phyloP scores from a whole-genome alignment of 2,329 filamentous ascomycete species.

The Trichoderma sp. region DNA sequence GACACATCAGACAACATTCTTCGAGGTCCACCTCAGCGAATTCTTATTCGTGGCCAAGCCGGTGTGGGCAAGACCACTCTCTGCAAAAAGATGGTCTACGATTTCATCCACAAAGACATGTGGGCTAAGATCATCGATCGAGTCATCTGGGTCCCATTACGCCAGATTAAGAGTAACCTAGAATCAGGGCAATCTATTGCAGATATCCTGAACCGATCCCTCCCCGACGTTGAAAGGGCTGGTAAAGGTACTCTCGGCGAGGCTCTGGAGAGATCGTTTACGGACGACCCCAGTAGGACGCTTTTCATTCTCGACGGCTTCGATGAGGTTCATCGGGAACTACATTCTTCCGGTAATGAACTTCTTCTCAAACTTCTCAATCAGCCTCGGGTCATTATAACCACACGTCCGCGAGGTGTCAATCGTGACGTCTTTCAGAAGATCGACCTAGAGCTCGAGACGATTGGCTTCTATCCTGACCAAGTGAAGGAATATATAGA shows the following conservation, averaged over 20 bases:
- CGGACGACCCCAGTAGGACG: not conserved
- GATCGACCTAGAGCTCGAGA: not conserved
- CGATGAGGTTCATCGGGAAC: not conserved
- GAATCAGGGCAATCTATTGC: not conserved
- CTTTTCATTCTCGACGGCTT: not conserved
- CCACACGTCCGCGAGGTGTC: not conserved
- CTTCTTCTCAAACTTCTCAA: not conserved
- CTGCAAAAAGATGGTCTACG: slow-evolving; percentile 4
- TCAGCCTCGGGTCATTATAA: not conserved
- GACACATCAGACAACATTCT: not conserved
- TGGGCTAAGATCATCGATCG: not conserved
- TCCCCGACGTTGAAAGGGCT: not conserved
- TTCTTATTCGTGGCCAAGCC: not conserved
- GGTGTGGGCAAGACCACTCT: slow-evolving; percentile 4
- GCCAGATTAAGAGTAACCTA: not conserved
- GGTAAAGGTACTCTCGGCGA: not conserved
- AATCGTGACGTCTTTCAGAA: not conserved
- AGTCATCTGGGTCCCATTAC: not conserved
- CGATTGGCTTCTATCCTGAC: not conserved
- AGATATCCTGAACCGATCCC: not conserved
- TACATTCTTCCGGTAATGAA: not conserved
- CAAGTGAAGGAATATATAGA: not conserved
- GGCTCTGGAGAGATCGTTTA: not conserved
- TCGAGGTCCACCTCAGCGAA: not conserved
- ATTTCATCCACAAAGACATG: not conserved